Evolutionary conservation across 164 flowering plant genomes (phyloP).

Genomic region (Macadamia integrifolia): DNA sequence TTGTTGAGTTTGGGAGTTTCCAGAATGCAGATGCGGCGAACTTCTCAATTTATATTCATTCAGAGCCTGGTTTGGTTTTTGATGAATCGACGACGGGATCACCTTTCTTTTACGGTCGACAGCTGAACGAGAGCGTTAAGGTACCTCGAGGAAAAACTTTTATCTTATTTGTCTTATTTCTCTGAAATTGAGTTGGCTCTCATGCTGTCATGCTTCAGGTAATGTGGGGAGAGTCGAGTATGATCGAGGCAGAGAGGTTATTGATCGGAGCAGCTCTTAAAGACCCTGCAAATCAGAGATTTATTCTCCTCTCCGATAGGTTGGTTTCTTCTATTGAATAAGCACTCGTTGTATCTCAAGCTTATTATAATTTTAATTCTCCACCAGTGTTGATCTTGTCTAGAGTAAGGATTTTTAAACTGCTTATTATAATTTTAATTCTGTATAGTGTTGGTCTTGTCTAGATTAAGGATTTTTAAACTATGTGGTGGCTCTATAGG

Average conservation of each 20-base stretch:
- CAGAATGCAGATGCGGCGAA: slow-evolving; percentile 40
- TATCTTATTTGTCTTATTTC: background rate
- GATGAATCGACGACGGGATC: slow-evolving; percentile 71
- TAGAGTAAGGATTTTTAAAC: no score
- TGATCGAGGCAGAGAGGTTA: slow-evolving; percentile 87
- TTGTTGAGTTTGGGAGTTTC: slow-evolving; percentile 6
- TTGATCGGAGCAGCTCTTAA: slow-evolving; percentile 64
- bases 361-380: no score
- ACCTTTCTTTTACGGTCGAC: slow-evolving; percentile 55
- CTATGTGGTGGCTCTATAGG: background rate
- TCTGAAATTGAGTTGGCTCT: background rate
- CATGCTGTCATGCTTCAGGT: slow-evolving; percentile 45
- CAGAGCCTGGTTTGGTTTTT: slow-evolving; percentile 80
- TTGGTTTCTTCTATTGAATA: slow-evolving; percentile 10
- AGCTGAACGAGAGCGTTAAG: slow-evolving; percentile 63
- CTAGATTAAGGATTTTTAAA: background rate
- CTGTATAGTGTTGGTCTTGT: no score
- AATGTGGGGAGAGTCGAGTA: slow-evolving; percentile 89
- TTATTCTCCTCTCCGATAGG: slow-evolving; percentile 95
- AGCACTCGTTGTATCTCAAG: background rate
- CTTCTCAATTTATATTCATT: slow-evolving; percentile 75
- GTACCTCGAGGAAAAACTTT: slow-evolving; percentile 18
- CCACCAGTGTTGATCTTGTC: no score
- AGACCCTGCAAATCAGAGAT: slow-evolving; percentile 88
- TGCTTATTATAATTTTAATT: no score